Percentiles rank a stretch among this genome's conserved stretches.
These are phyloP conservation scores for Microthlaspi erraticum DNA, from an alignment of 345 rosid species.

Conservation along the genomic window DNA sequence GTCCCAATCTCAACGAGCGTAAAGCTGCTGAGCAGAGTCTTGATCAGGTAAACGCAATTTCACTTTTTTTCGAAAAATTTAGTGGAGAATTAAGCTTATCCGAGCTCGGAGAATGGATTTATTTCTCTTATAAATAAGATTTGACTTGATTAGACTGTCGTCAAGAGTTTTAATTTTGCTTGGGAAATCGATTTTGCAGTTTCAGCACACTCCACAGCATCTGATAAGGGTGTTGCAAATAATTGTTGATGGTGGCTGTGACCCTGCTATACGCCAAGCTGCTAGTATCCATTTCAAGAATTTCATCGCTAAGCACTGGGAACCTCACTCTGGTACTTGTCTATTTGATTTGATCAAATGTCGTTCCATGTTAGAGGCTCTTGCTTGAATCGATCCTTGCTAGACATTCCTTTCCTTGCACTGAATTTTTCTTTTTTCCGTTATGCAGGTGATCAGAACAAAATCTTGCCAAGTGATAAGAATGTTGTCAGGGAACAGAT, in stretches of 20 bases:
- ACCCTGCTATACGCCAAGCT: conserved; percentile 82
- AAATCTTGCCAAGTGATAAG: conserved; percentile 74
- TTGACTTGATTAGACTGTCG: conserved; percentile 38
- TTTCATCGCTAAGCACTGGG: conserved; percentile 90
- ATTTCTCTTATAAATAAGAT: not conserved
- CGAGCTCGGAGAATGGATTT: not conserved
- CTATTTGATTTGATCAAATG: not conserved
- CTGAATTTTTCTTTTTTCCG: not conserved
- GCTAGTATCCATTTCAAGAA: conserved; percentile 99
- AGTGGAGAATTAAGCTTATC: not conserved
- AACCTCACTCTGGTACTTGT: conserved; percentile 53
- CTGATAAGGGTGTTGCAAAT: conserved; percentile 86
- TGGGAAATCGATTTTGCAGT: conserved; percentile 50
- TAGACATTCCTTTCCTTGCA: not conserved
- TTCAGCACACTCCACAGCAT: conserved; percentile 89
- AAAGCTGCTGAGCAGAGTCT: conserved; percentile 90
- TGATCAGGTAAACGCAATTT: conserved; percentile 58
- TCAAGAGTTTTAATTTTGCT: conserved; percentile 11
- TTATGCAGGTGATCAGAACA: conserved; percentile 65
- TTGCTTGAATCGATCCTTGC: not conserved
- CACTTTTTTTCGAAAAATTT: not conserved
- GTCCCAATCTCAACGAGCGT: conserved; percentile 90
- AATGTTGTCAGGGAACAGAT: conserved; percentile 80
- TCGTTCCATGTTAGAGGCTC: not conserved
- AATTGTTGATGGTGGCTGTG: conserved; percentile 75